Evolutionary conservation across 805 yeast genomes (phyloP), one percentile per base, ranked within the genome.

Genomic region (Saccharomycopsis fodiens): DNA sequence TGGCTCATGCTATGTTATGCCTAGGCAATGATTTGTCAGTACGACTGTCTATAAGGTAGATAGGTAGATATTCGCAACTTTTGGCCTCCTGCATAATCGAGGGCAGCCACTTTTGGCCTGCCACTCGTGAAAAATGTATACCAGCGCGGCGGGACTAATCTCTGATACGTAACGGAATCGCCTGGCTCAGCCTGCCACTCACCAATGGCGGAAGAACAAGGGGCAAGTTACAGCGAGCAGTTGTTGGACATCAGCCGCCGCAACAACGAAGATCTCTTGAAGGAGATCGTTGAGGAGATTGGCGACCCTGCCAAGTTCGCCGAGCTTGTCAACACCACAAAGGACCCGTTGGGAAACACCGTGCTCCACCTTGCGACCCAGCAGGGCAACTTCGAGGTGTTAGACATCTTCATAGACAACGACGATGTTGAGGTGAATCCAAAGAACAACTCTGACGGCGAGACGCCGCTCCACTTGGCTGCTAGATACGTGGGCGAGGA

Each of bases 341-440:
- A 68, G 46, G 86, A 87, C 55, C 80, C 95, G 42, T 72, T 87
- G 30, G 89, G 88, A 6, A 85, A 86, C 66, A 67, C 88, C 1
- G 76, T 94, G 1, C 68, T 91, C 35, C 97, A 91, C 64, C 63
- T 93, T 29, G 84, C 95, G 30, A 83, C 93, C 34, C 72, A 72
- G 48, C 72, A 79, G 54, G 98, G 97, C 3, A 78, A 85, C 45
- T 85, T 82, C 74, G 96, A 88, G 56, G 84, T 84, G 30, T 68
- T 93, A 58, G 97, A 91, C 59, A 65, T 73, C 42, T 66, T 91
- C 16, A 69, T 91, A 49, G 97, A 91, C 61, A 80, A 82, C 45
- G 95, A 85, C 50, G 96, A 93, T 2, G 88, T 89, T 16, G 96
- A 89, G 54, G 79, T 89, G 25, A 96, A 93, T 61, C 93, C 96